A percentile compares a stretch with the other conserved stretches of the same genome.
These are phyloP conservation scores for Pinus taeda DNA, from an alignment of 75 land plant species.

Conservation along the genomic window DNA sequence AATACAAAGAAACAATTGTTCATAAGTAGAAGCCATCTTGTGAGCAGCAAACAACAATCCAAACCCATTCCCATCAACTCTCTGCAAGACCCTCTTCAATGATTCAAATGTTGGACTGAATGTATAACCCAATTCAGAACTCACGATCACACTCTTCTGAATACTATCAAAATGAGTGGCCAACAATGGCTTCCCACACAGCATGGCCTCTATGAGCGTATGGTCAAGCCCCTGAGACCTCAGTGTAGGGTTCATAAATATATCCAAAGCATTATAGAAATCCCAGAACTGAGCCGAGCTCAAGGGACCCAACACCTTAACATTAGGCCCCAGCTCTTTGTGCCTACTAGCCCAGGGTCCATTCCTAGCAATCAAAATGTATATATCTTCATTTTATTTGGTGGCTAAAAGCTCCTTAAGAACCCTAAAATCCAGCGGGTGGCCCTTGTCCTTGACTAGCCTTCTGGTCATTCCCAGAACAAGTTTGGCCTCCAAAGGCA, in stretches of 20 bases:
- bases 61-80: slow-evolving; percentile 42
- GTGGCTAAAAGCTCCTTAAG: slow-evolving; percentile 5
- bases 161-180: slow-evolving; percentile 81
- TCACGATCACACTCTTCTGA: slow-evolving; percentile 47
- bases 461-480: slow-evolving; percentile 65
- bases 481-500: slow-evolving; percentile 37
- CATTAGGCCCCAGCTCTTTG: slow-evolving; percentile 58
- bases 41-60: slow-evolving; percentile 67
- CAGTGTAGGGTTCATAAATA: slow-evolving; percentile 84
- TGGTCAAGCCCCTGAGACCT: slow-evolving; percentile 83
- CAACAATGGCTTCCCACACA: slow-evolving; percentile 66
- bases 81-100: slow-evolving; percentile 36
- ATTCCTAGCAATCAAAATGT: slow-evolving; percentile 66
- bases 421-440: slow-evolving; percentile 75
- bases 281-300: slow-evolving; percentile 42
- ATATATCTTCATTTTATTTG: slow-evolving; percentile 27
- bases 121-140: slow-evolving; percentile 51
- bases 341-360: slow-evolving; percentile 83
- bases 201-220: slow-evolving; percentile 84
- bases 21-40: slow-evolving; percentile 84
- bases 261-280: slow-evolving; percentile 81
- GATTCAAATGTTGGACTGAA: slow-evolving; percentile 52
- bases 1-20: slow-evolving; percentile 13
- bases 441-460: slow-evolving; percentile 78
- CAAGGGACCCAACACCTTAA: slow-evolving; percentile 65